These are phyloP conservation scores for Singerocomus inundabilis DNA, from an alignment of 1,284 basidiomycete genomes.

Conservation along the genomic window DNA sequence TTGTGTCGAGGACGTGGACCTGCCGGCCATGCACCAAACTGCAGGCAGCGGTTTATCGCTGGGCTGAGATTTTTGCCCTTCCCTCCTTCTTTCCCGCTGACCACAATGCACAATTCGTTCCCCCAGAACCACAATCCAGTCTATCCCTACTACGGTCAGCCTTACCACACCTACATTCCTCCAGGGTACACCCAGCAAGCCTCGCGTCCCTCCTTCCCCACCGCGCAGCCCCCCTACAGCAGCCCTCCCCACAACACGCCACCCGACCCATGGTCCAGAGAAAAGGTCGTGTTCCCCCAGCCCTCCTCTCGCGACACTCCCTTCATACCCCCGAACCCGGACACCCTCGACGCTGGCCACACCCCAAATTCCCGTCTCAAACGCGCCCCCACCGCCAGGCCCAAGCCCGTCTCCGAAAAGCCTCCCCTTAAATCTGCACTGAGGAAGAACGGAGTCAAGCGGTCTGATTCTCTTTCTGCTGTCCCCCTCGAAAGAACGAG, in stretches of 20 bases:
- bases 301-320: slow-evolving; percentile 18
- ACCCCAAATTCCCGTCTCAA: slow-evolving; percentile 26
- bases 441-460: slow-evolving; percentile 42
- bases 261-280: slow-evolving; percentile 28
- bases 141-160: slow-evolving; percentile 37
- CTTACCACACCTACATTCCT: slow-evolving; percentile 36
- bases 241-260: slow-evolving; percentile 23
- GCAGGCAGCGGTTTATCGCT: slow-evolving; percentile 16
- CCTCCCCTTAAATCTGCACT: slow-evolving; percentile 56
- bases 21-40: slow-evolving; percentile 24
- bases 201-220: slow-evolving; percentile 10
- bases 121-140: slow-evolving; percentile 20
- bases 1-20: slow-evolving; percentile 14
- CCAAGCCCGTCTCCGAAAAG: slow-evolving; percentile 26
- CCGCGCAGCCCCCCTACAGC: slow-evolving; percentile 13
- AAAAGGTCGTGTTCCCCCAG: slow-evolving; percentile 24
- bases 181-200: slow-evolving; percentile 27
- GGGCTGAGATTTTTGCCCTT: slow-evolving; percentile 2
- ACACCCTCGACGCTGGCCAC: slow-evolving; percentile 18
- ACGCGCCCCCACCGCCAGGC: slow-evolving; percentile 21
- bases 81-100: slow-evolving; percentile 5
- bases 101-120: slow-evolving; percentile 27
- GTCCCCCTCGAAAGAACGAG: slow-evolving; percentile 32
- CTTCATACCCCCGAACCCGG: slow-evolving; percentile 29
- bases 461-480: slow-evolving; percentile 23